These are phyloP conservation scores for Petunia secreta DNA, from an alignment of 257 asterid species.

Conservation along the genomic window DNA sequence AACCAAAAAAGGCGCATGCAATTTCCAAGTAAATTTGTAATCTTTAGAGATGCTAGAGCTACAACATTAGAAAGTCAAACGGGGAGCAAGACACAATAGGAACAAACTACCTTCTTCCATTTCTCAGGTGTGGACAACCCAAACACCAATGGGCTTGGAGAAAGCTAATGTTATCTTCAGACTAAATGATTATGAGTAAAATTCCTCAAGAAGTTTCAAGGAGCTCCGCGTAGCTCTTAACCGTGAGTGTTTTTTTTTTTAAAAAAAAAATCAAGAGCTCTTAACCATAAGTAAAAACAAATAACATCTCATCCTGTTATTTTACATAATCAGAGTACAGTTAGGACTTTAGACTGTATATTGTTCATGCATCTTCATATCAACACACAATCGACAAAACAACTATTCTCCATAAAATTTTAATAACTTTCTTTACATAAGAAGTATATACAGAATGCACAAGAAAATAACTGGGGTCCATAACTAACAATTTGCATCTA, in stretches of 20 bases:
- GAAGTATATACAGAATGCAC: constrained; percentile 12
- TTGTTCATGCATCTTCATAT: background rate
- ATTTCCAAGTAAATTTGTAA: constrained; percentile 17
- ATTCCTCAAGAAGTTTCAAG: background rate
- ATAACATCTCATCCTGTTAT: constrained; percentile 15
- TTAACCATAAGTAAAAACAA: constrained; percentile 5
- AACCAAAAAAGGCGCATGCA: background rate
- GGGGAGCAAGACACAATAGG: constrained; percentile 12
- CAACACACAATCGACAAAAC: no score
- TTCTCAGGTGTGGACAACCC: background rate
- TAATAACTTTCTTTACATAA: constrained; percentile 4
- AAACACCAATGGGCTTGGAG: constrained; percentile 23
- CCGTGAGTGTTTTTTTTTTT: background rate
- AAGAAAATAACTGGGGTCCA: constrained; percentile 22
- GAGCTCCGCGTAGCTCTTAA: constrained; percentile 4
- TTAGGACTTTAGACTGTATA: constrained; percentile 2
- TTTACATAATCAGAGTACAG: constrained; percentile 22
- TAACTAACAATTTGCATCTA: background rate
- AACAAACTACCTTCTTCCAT: constrained; percentile 2
- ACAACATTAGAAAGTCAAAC: background rate
- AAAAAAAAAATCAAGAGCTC: background rate
- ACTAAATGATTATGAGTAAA: constrained; percentile 18
- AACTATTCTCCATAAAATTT: no score
- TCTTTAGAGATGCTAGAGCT: constrained; percentile 1
- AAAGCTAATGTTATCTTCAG: constrained; percentile 9